These are phyloP conservation scores for Whalleya microplaca DNA, from an alignment of 2,329 filamentous ascomycete genomes.

Conservation along the genomic window DNA sequence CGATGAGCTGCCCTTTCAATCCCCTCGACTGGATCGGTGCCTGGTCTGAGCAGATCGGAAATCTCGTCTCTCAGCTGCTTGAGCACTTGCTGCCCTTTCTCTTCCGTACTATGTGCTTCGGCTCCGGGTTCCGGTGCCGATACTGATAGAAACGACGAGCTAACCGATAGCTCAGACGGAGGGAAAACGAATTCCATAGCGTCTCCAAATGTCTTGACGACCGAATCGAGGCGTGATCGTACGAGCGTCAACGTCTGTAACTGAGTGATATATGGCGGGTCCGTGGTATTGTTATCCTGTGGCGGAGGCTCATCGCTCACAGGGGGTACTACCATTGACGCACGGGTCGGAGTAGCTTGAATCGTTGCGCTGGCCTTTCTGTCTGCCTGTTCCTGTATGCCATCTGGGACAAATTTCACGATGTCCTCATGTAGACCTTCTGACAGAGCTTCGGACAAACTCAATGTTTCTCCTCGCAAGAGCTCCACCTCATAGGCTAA, in stretches of 20 bases:
- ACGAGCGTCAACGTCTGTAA: constrained; percentile 83
- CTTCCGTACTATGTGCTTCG: constrained; percentile 70
- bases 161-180: constrained; percentile 81
- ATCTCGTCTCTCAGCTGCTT: constrained; percentile 74
- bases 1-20: constrained; percentile 74
- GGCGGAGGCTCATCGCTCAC: constrained; percentile 25
- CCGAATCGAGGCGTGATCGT: constrained; percentile 80
- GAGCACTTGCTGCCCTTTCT: constrained; percentile 84
- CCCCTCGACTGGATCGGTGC: constrained; percentile 64
- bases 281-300: constrained; percentile 18
- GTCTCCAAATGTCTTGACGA: constrained; percentile 90
- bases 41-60: constrained; percentile 61
- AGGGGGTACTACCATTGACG: constrained; percentile 26
- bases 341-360: constrained; percentile 23
- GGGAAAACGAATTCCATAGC: constrained; percentile 95
- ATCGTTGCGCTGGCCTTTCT: constrained; percentile 22
- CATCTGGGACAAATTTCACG: constrained; percentile 67
- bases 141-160: constrained; percentile 86
- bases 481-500: constrained; percentile 95
- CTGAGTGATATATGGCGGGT: constrained; percentile 72
- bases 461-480: constrained; percentile 81
- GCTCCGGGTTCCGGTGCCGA: constrained; percentile 78
- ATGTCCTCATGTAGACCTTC: constrained; percentile 75
- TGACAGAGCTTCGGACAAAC: constrained; percentile 77
- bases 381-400: constrained; percentile 42